Evolutionary conservation across 495 filamentous ascomycete species (phyloP).

Genomic region (Tuber melanosporum): DNA sequence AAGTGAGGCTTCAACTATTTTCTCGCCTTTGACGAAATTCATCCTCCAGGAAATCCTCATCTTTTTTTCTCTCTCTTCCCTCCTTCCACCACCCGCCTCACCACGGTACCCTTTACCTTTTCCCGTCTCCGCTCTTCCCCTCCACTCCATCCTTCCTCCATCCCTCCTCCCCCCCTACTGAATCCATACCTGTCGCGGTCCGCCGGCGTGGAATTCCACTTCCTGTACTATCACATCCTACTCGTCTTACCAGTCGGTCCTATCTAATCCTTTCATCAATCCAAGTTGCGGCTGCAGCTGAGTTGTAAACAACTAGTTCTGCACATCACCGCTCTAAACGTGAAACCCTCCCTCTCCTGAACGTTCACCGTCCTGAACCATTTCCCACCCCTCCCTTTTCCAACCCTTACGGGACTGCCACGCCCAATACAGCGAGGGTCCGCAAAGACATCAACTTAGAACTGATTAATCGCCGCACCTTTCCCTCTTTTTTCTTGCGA

Average conservation of each 20-base stretch:
- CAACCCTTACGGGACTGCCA: constrained; percentile 24
- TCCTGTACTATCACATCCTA: not conserved
- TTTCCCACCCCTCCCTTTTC: constrained; percentile 29
- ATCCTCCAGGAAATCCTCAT: not conserved
- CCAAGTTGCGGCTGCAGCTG: constrained; percentile 23
- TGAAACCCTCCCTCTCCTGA: constrained; percentile 37
- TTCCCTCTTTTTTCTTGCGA: not conserved
- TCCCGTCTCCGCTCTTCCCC: not conserved
- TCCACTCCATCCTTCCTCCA: not conserved
- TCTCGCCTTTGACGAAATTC: not conserved
- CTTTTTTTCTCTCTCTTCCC: not conserved
- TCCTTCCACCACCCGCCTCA: not conserved
- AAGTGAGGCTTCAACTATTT: not conserved
- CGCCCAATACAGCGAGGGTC: constrained; percentile 18
- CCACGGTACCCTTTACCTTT: not conserved
- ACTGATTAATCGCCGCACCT: not conserved
- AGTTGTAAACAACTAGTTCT: constrained; percentile 23
- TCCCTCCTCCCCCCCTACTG: not conserved
- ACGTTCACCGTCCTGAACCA: not conserved
- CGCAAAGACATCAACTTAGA: constrained; percentile 14
- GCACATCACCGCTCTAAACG: constrained; percentile 35
- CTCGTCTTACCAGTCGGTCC: not conserved
- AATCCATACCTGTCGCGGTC: not conserved
- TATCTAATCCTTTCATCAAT: not conserved
- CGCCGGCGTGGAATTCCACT: not conserved